Evolutionary conservation across 2,329 filamentous ascomycete species (phyloP), one percentile per base, ranked within the genome.

Genomic region (Fusarium sp.): DNA sequence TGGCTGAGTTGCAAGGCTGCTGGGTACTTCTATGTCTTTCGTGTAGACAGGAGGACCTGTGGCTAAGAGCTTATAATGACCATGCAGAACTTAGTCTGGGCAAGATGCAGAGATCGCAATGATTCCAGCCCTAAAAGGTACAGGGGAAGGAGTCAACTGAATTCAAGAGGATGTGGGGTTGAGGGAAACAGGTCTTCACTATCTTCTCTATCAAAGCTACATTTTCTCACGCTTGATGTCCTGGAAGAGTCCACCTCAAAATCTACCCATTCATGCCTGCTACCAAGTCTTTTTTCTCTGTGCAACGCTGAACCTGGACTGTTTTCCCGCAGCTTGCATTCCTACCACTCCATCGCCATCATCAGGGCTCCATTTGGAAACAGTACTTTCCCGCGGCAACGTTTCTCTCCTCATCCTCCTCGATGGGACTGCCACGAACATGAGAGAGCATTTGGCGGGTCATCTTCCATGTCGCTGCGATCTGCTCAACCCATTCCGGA

Each of bases 71-170:
- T 50, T 0, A 3, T 6, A 23, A 32, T 23, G 21, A 33, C 15
- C 7, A 32, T 12, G 5, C 21, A 2, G 10, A 13, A 19, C 30
- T 23, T 33, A 7, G 10, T 5, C 10, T 23, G 2, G 7, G 19
- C 15, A 32, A 2, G 13, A 5, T 7, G 9, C 15, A 9, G 15
- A 2, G 2, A 49, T 23, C 3, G 1, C 46, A 18, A 0, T 7
- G 10, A 2, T n/a, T 32, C 10, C 12, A 10, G 9, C 6, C 5
- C 0, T 33, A 13, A 21, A 18, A 21, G 5, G 18, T 7, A 30
- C 9, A 47, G 19, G 11, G 5, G 3, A 23, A 33, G 15, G 0
- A 5, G 5, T 1, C n/a, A 8, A 13, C 18, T 11, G 1, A 25
- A 37, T 5, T 10, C 9, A 15, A 35, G 30, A 33, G 8, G 30